Evolutionary conservation across 2,329 filamentous ascomycete species (phyloP).

Genomic region (Ophiocordyceps camponoti-floridani): DNA sequence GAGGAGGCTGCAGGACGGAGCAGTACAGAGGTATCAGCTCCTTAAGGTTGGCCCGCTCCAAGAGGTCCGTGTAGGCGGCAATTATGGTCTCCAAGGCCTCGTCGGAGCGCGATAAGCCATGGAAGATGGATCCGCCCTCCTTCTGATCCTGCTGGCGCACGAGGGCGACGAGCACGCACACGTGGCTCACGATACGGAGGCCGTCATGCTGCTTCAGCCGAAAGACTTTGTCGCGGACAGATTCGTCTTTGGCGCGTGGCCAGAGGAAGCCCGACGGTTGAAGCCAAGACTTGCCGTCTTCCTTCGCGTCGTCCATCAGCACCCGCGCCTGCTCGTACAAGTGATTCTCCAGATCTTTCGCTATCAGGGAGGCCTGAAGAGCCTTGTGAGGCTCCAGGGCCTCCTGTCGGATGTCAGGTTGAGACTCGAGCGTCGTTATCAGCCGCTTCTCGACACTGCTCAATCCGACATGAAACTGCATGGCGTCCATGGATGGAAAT

Average conservation of each 20-base stretch:
- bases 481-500: slow-evolving; percentile 45
- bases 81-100: slow-evolving; percentile 56
- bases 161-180: slow-evolving; percentile 46
- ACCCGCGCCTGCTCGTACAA: slow-evolving; percentile 39
- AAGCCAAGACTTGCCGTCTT: slow-evolving; percentile 8
- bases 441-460: slow-evolving; percentile 35
- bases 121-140: slow-evolving; percentile 4
- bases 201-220: slow-evolving; percentile 40
- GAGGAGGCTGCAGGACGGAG: slow-evolving; percentile 49
- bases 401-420: slow-evolving; percentile 36
- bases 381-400: slow-evolving; percentile 51
- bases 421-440: slow-evolving; percentile 40
- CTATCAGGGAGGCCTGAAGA: slow-evolving; percentile 59
- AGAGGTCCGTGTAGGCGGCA: slow-evolving; percentile 62
- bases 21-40: slow-evolving; percentile 79
- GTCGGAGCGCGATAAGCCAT: slow-evolving; percentile 9
- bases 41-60: slow-evolving; percentile 54
- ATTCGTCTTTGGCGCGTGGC: slow-evolving; percentile 10
- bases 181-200: slow-evolving; percentile 50
- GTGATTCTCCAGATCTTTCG: slow-evolving; percentile 38
- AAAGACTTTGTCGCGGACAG: slow-evolving; percentile 29
- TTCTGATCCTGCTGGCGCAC: slow-evolving; percentile 36
- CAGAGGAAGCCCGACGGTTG: slow-evolving; percentile 6
- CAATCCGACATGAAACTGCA: slow-evolving; percentile 41
- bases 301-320: slow-evolving; percentile 9